Conservation (phyloP, 2,329 filamentous ascomycete species). For the Pleurostoma richardsiae region DNA sequence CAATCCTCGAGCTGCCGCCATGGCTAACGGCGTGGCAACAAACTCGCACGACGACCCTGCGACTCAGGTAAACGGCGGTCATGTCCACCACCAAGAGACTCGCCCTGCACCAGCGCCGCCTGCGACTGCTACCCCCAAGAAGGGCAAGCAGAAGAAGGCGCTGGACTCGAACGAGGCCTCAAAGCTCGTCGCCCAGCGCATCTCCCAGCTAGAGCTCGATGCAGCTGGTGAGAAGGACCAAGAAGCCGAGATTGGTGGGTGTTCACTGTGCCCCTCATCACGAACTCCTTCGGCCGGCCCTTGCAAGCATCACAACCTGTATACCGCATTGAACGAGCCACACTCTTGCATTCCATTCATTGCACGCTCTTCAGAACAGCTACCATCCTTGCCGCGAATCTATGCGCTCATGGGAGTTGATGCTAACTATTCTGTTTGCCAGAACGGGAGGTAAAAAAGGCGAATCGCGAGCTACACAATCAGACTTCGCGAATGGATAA, state of each 20-base stretch:
- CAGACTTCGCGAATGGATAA: slow-evolving; percentile 90
- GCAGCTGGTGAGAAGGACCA: slow-evolving; percentile 91
- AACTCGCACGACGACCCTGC: slow-evolving; percentile 16
- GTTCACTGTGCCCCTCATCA: background rate
- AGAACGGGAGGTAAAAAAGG: slow-evolving; percentile 94
- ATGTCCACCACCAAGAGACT: slow-evolving; percentile 28
- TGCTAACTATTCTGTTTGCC: slow-evolving; percentile 20
- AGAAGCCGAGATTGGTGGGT: slow-evolving; percentile 84
- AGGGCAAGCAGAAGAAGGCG: slow-evolving; percentile 78
- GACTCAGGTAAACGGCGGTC: slow-evolving; percentile 24
- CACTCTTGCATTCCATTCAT: no score
- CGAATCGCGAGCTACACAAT: slow-evolving; percentile 83
- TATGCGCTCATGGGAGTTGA: background rate
- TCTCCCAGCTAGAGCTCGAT: slow-evolving; percentile 92
- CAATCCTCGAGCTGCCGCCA: slow-evolving; percentile 18
- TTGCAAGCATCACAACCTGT: no score
- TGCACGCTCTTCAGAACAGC: no score
- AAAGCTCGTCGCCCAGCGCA: slow-evolving; percentile 86
- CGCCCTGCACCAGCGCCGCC: slow-evolving; percentile 37
- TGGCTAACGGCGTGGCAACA: slow-evolving; percentile 21
- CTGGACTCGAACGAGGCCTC: slow-evolving; percentile 84
- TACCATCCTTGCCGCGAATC: no score
- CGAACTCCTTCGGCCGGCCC: no score
- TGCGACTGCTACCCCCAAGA: slow-evolving; percentile 55
- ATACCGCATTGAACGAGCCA: no score